These are phyloP conservation scores for Pyropia haitanensis DNA, from an alignment of 23 red algal genomes.

Conservation along the genomic window DNA sequence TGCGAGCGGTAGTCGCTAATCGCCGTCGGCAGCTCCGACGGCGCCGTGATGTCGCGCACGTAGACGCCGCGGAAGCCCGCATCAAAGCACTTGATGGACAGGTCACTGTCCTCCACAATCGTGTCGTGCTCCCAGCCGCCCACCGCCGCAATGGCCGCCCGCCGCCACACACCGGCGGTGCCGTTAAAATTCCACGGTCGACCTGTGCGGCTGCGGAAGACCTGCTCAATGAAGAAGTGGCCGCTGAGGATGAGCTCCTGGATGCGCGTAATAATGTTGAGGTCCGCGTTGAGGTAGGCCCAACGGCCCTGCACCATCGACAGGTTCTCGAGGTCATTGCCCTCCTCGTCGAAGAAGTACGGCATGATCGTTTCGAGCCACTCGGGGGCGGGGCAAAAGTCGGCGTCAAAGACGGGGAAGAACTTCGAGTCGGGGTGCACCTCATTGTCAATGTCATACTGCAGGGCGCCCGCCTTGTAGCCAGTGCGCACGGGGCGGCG, in stretches of 20 bases:
- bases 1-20: no score
- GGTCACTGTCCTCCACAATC: no score
- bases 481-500: not conserved
- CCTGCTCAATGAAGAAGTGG: not conserved
- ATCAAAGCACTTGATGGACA: no score
- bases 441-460: not conserved
- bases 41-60: no score
- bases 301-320: not conserved
- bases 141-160: no score
- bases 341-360: not conserved
- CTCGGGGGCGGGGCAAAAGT: constrained; percentile 1
- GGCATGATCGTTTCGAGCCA: not conserved
- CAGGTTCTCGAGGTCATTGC: not conserved
- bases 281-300: not conserved
- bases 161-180: no score
- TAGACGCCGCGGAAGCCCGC: no score
- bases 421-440: not conserved
- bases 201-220: not conserved
- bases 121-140: no score
- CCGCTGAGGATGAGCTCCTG: not conserved
- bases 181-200: no score
- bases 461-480: constrained; percentile 6
- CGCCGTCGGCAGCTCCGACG: no score
- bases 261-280: not conserved
- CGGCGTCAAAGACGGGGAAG: constrained; percentile 2